Conservation (phyloP, 1,284 basidiomycete species). For the Malassezia sympodialis region DNA sequence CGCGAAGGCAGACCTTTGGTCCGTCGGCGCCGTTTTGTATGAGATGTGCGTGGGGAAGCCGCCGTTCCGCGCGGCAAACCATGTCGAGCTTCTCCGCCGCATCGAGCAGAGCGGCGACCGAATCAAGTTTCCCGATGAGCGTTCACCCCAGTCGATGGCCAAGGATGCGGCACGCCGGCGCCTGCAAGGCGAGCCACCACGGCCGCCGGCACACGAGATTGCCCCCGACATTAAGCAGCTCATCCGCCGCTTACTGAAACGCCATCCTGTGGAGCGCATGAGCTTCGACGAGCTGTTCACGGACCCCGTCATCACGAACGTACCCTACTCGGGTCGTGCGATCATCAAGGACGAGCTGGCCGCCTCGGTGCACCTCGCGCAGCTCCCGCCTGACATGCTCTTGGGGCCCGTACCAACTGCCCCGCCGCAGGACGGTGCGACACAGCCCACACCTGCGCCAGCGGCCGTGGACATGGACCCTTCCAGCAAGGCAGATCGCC, state of each 20-base stretch:
- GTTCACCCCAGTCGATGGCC: slow-evolving; percentile 31
- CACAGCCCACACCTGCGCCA: background rate
- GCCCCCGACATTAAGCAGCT: slow-evolving; percentile 77
- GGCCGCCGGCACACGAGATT: slow-evolving; percentile 52
- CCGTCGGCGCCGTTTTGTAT: slow-evolving; percentile 88
- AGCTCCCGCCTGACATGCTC: slow-evolving; percentile 1
- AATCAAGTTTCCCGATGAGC: slow-evolving; percentile 69
- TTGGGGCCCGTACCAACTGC: background rate
- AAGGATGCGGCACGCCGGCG: slow-evolving; percentile 31
- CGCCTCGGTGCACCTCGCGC: background rate
- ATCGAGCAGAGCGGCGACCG: slow-evolving; percentile 68
- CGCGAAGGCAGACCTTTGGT: slow-evolving; percentile 95
- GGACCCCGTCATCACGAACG: slow-evolving; percentile 9
- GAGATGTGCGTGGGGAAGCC: slow-evolving; percentile 89
- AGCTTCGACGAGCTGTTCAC: slow-evolving; percentile 85
- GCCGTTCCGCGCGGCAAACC: slow-evolving; percentile 88
- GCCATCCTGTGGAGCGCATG: slow-evolving; percentile 72
- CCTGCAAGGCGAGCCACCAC: slow-evolving; percentile 31
- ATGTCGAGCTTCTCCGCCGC: slow-evolving; percentile 85
- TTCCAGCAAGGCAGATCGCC: no score
- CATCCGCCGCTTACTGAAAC: slow-evolving; percentile 70
- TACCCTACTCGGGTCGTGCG: slow-evolving; percentile 17
- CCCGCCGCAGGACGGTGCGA: background rate
- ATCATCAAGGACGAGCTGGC: slow-evolving; percentile 23
- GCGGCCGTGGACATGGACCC: background rate